Evolutionary conservation across 2,329 filamentous ascomycete species (phyloP).

Genomic region (Ascochyta koolunga): DNA sequence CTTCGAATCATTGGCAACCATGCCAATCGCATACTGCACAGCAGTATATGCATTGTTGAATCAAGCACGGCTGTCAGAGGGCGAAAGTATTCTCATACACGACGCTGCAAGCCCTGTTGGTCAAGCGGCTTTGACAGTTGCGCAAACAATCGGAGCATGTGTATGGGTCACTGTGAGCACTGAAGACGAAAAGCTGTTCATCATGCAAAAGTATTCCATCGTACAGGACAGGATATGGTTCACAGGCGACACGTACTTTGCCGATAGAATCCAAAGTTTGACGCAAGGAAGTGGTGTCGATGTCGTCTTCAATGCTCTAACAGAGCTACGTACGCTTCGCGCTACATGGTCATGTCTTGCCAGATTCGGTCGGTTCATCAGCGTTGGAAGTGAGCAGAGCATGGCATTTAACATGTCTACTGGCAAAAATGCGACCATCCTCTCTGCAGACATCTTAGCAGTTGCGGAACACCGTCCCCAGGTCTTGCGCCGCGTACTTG

Average conservation of each 20-base stretch:
- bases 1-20: slow-evolving; percentile 31
- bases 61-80: slow-evolving; percentile 34
- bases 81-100: slow-evolving; percentile 42
- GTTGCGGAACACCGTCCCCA: slow-evolving; percentile 22
- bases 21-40: slow-evolving; percentile 31
- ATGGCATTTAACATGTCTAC: not conserved
- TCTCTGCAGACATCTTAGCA: slow-evolving; percentile 21
- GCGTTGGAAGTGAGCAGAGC: not conserved
- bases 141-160: slow-evolving; percentile 28
- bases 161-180: slow-evolving; percentile 35
- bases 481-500: slow-evolving; percentile 20
- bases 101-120: slow-evolving; percentile 37
- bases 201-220: slow-evolving; percentile 29
- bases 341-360: slow-evolving; percentile 56
- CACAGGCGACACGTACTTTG: slow-evolving; percentile 32
- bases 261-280: slow-evolving; percentile 22
- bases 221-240: slow-evolving; percentile 41
- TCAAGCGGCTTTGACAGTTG: slow-evolving; percentile 37
- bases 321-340: slow-evolving; percentile 27
- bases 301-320: slow-evolving; percentile 40
- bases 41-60: slow-evolving; percentile 39
- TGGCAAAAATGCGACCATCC: slow-evolving; percentile 18
- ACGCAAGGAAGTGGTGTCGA: slow-evolving; percentile 45
- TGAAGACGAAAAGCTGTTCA: slow-evolving; percentile 25
- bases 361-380: slow-evolving; percentile 29